Percentiles rank a stretch among this genome's conserved stretches.
phyloP scores from a whole-genome alignment of 2,329 filamentous ascomycete genomes.

The Penicillium verrucosum region DNA sequence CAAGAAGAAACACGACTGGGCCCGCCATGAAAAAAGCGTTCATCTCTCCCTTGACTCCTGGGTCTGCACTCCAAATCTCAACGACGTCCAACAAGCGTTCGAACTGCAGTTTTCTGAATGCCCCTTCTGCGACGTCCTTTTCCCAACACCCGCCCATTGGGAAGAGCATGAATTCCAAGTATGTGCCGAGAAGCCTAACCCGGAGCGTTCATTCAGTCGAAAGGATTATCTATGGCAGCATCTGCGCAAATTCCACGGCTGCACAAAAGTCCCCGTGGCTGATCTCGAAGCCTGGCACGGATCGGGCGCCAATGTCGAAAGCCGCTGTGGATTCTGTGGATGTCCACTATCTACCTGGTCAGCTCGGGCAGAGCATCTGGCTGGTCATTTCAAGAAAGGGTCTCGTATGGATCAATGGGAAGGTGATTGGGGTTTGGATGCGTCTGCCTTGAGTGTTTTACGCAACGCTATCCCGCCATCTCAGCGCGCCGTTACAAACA shows the following conservation, averaged over 20 bases:
- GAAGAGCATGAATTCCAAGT: slow-evolving; percentile 53
- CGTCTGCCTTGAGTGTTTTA: slow-evolving; percentile 29
- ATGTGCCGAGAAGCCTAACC: slow-evolving; percentile 51
- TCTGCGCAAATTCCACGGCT: slow-evolving; percentile 53
- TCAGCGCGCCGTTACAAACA: slow-evolving; percentile 9
- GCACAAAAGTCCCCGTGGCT: slow-evolving; percentile 48
- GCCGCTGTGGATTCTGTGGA: slow-evolving; percentile 54
- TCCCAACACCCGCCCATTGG: slow-evolving; percentile 47
- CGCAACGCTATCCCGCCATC: slow-evolving; percentile 36
- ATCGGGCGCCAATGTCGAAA: slow-evolving; percentile 50
- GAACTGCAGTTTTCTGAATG: slow-evolving; percentile 31
- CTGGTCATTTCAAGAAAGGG: slow-evolving; percentile 54
- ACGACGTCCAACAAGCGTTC: slow-evolving; percentile 13
- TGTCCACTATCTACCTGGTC: slow-evolving; percentile 50
- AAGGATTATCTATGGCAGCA: slow-evolving; percentile 59
- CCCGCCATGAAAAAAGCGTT: slow-evolving; percentile 50
- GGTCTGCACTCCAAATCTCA: slow-evolving; percentile 29
- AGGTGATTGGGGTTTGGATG: slow-evolving; percentile 52
- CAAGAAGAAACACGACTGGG: slow-evolving; percentile 51
- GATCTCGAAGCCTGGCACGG: slow-evolving; percentile 56
- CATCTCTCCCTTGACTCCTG: slow-evolving; percentile 49
- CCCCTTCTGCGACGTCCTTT: slow-evolving; percentile 48
- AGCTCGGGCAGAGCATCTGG: slow-evolving; percentile 52
- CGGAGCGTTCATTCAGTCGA: slow-evolving; percentile 54
- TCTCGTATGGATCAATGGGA: slow-evolving; percentile 54